phyloP scores from a whole-genome alignment of 2,329 filamentous ascomycete genomes.

The Fusarium continuum region DNA sequence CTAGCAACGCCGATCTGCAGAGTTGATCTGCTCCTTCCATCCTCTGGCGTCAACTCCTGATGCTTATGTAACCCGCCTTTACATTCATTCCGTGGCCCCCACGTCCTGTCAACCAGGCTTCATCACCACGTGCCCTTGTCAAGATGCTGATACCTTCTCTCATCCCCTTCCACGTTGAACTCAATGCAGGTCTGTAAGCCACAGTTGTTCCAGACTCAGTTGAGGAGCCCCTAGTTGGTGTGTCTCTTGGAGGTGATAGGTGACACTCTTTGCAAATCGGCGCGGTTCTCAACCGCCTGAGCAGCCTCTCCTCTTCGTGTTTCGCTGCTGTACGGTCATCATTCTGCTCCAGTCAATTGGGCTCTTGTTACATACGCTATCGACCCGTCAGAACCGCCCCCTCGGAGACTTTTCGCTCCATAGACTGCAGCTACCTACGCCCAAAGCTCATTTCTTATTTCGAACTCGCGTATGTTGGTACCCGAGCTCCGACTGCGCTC shows the following conservation, averaged over 20 bases:
- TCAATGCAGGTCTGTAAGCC: constrained; percentile 24
- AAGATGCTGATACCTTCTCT: constrained; percentile 21
- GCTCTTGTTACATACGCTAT: neutral
- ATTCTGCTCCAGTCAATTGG: neutral
- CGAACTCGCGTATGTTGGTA: constrained; percentile 1
- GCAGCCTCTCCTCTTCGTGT: too few species aligned
- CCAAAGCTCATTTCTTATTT: constrained; percentile 12
- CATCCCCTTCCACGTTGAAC: neutral
- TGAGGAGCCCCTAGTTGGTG: neutral
- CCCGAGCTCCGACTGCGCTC: constrained; percentile 31
- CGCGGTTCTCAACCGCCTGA: neutral
- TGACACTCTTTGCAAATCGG: neutral
- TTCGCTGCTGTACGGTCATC: neutral
- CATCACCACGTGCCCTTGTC: constrained; percentile 40
- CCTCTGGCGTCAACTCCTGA: neutral
- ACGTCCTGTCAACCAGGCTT: constrained; percentile 24
- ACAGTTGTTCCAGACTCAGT: constrained; percentile 23
- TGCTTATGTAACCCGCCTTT: constrained; percentile 10
- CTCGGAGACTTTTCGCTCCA: neutral
- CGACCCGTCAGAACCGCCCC: neutral
- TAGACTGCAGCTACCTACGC: neutral
- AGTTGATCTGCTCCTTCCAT: neutral
- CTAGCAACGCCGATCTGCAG: too few species aligned
- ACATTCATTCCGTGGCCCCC: too few species aligned
- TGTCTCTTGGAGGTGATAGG: neutral